phyloP scores from a whole-genome alignment of 2,329 filamentous ascomycete genomes.

The Scedosporium boydii region DNA sequence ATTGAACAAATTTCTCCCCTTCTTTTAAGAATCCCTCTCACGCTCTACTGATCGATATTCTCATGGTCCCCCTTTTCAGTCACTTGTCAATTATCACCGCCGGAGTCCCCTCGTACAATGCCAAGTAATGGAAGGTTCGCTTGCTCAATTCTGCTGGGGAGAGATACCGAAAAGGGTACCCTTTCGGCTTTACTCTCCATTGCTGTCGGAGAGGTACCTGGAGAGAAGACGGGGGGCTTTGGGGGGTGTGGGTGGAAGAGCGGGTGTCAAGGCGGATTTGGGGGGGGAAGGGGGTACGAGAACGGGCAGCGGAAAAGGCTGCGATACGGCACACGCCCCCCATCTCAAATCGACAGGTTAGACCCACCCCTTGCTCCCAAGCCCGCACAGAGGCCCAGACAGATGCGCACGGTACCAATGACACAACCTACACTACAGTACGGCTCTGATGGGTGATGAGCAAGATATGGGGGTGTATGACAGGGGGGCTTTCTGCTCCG shows the following conservation, averaged over 20 bases:
- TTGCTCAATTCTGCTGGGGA: background rate
- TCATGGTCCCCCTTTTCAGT: too few species aligned
- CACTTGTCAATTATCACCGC: too few species aligned
- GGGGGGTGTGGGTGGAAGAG: background rate
- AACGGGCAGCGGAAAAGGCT: background rate
- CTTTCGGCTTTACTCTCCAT: background rate
- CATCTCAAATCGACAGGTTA: background rate
- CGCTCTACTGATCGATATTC: too few species aligned
- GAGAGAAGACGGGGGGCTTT: background rate
- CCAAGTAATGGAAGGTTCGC: background rate
- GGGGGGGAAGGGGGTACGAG: background rate
- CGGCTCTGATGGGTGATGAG: background rate
- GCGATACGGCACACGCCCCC: background rate
- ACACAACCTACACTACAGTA: background rate
- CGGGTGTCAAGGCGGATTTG: background rate
- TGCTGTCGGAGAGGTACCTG: background rate
- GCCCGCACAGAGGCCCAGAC: background rate
- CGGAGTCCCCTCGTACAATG: background rate
- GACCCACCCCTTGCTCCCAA: background rate
- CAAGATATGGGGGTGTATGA: background rate
- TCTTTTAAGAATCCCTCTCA: too few species aligned
- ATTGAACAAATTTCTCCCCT: too few species aligned
- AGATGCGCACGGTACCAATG: background rate
- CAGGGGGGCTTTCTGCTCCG: background rate
- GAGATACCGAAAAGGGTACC: background rate